A percentile compares a stretch with the other conserved stretches of the same genome.
Conservation (phyloP, 768 basidiomycete genomes). For the Xerocomus potaroensis region DNA sequence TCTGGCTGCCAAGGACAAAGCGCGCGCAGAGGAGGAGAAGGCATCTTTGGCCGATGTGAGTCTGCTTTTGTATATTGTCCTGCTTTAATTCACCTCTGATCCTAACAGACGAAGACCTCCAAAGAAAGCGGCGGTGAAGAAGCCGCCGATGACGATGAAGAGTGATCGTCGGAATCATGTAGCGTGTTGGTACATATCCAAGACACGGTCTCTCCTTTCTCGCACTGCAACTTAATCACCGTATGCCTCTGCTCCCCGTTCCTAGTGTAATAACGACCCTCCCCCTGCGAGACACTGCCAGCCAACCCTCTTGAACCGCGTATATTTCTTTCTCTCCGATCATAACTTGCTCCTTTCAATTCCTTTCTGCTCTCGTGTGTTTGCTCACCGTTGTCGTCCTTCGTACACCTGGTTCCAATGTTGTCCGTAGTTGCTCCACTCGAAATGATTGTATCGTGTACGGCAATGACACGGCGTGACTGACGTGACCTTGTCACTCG, state of each 20-base stretch:
- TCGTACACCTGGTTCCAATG: conserved; percentile 22
- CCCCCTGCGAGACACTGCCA: conserved; percentile 26
- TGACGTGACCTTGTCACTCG: conserved; percentile 21
- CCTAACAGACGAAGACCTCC: conserved; percentile 30
- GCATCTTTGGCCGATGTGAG: conserved; percentile 38
- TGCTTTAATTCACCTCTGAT: background rate
- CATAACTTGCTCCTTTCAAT: conserved; percentile 21
- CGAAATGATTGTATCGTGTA: conserved; percentile 31
- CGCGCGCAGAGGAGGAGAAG: conserved; percentile 81
- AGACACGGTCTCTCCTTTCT: conserved; percentile 9
- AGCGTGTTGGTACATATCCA: conserved; percentile 15
- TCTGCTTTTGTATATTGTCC: conserved; percentile 1
- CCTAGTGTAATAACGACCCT: conserved; percentile 19
- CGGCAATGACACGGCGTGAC: too few relatives aligned
- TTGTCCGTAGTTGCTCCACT: conserved; percentile 28
- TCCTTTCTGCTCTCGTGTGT: conserved; percentile 27
- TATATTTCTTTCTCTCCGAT: conserved; percentile 8
- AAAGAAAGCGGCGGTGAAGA: conserved; percentile 39
- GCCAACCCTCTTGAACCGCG: conserved; percentile 15
- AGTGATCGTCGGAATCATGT: conserved; percentile 23
- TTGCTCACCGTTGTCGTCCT: conserved; percentile 11
- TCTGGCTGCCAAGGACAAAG: conserved; percentile 83
- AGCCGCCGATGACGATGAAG: conserved; percentile 38
- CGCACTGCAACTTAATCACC: conserved; percentile 17
- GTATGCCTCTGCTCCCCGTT: conserved; percentile 6